These are phyloP conservation scores for Rhododendron simsii DNA, from an alignment of 148 eudicot genomes.

Conservation along the genomic window DNA sequence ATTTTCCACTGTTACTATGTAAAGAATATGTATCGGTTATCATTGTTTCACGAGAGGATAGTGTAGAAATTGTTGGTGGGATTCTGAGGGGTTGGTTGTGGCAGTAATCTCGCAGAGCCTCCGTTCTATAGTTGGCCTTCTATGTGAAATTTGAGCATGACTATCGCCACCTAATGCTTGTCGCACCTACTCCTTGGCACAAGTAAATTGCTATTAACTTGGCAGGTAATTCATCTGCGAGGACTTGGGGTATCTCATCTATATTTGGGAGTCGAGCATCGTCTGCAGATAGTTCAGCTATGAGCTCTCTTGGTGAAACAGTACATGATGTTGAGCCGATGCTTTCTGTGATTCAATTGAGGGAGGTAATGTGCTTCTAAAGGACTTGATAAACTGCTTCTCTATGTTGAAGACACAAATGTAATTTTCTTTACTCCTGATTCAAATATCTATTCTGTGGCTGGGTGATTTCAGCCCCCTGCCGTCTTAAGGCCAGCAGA, in stretches of 20 bases:
- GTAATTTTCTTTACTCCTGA: neutral
- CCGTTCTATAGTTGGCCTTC: neutral
- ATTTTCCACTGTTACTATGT: too few species aligned
- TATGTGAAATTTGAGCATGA: neutral
- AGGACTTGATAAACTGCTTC: neutral
- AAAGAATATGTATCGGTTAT: too few species aligned
- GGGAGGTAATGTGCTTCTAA: slow-evolving; percentile 7
- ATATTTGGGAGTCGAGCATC: slow-evolving; percentile 14
- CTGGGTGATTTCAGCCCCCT: slow-evolving; percentile 30
- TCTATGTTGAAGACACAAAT: neutral
- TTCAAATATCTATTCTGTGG: neutral
- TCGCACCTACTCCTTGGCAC: neutral
- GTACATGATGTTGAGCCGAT: neutral
- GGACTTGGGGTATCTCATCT: slow-evolving; percentile 12
- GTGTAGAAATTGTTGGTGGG: too few species aligned
- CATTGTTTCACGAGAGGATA: too few species aligned
- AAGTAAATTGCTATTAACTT: neutral
- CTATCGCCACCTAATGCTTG: neutral
- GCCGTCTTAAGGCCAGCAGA: slow-evolving; percentile 36
- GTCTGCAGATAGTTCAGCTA: neutral
- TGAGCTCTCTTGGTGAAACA: neutral
- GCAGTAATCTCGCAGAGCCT: neutral
- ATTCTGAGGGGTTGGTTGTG: neutral
- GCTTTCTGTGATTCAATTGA: slow-evolving; percentile 10
- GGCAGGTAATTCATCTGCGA: slow-evolving; percentile 5